Conservation (phyloP, 164 flowering plant species). For the Berberis thunbergii region DNA sequence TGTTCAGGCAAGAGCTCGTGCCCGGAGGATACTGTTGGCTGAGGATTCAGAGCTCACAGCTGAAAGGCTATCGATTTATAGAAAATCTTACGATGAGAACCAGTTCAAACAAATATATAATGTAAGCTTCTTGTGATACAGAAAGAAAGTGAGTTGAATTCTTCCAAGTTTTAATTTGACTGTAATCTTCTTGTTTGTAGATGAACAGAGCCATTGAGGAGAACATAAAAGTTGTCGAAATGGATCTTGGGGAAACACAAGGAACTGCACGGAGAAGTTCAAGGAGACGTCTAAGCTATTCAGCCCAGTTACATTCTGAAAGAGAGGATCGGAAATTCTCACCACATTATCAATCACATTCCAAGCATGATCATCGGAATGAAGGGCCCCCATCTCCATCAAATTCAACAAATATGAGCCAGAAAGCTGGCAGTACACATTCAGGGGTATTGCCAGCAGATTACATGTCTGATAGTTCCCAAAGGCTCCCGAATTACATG, state of each 20-base stretch:
- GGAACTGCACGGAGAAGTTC: slow-evolving; percentile 33
- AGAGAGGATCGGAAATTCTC: slow-evolving; percentile 41
- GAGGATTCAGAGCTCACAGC: slow-evolving; percentile 33
- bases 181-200: slow-evolving; percentile 13
- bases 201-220: slow-evolving; percentile 54
- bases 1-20: slow-evolving; percentile 71
- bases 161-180: background rate
- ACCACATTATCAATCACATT: slow-evolving; percentile 20
- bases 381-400: slow-evolving; percentile 64
- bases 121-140: slow-evolving; percentile 25
- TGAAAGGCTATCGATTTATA: slow-evolving; percentile 35
- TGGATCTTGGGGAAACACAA: slow-evolving; percentile 53
- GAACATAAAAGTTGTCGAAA: slow-evolving; percentile 80
- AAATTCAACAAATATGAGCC: slow-evolving; percentile 60
- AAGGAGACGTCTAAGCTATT: slow-evolving; percentile 51
- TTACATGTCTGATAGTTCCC: slow-evolving; percentile 35
- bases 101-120: slow-evolving; percentile 29
- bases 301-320: slow-evolving; percentile 31
- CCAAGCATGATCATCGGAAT: slow-evolving; percentile 35
- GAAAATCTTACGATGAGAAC: slow-evolving; percentile 47
- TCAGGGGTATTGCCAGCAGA: slow-evolving; percentile 49
- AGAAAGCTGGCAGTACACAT: slow-evolving; percentile 63
- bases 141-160: background rate
- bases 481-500: slow-evolving; percentile 80
- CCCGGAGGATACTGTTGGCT: slow-evolving; percentile 51